phyloP scores from a whole-genome alignment of 73 alveolate species.

The Blepharisma japonicum region DNA sequence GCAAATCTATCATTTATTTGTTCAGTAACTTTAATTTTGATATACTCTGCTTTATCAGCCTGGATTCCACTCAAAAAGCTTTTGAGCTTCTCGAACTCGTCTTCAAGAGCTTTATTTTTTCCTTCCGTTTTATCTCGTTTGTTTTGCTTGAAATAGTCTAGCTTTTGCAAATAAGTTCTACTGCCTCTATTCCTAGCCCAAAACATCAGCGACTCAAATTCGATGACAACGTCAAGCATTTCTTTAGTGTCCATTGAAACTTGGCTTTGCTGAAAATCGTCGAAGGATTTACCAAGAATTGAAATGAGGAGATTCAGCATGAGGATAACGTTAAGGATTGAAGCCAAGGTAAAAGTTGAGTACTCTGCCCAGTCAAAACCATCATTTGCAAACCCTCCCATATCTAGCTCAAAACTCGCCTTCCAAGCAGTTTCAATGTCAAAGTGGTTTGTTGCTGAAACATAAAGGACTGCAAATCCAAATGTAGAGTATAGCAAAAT shows the following conservation, averaged over 20 bases:
- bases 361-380: background rate
- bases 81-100: background rate
- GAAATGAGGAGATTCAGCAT: conserved; percentile 14
- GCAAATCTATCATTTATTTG: background rate
- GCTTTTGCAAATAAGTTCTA: background rate
- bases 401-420: background rate
- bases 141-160: background rate
- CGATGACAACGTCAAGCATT: conserved; percentile 4
- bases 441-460: background rate
- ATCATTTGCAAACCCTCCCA: background rate
- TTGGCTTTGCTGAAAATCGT: background rate
- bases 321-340: conserved; percentile 12
- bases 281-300: background rate
- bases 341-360: background rate
- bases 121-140: background rate
- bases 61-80: background rate
- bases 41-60: background rate
- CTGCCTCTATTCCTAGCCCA: background rate
- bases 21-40: background rate
- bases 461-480: conserved; percentile 6
- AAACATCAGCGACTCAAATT: background rate
- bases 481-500: conserved; percentile 12
- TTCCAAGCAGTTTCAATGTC: background rate
- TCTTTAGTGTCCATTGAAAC: background rate
- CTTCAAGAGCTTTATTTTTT: background rate